phyloP scores from a whole-genome alignment of 495 filamentous ascomycete species.

The Lasiosphaeria miniovina region DNA sequence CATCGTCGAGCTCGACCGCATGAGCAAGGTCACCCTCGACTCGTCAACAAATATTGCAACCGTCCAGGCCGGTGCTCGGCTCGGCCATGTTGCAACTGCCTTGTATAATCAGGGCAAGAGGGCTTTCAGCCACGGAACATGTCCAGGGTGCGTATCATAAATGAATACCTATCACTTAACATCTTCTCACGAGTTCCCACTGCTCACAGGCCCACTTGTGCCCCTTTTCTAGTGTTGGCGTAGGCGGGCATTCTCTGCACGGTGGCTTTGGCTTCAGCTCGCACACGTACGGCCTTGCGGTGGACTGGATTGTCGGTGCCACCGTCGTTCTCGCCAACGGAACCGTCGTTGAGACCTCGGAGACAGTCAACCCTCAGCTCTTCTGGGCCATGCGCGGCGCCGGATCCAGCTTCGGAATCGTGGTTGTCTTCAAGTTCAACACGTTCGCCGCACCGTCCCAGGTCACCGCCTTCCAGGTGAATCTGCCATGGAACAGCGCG shows the following conservation, averaged over 20 bases:
- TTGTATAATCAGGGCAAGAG: constrained; percentile 40
- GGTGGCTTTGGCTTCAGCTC: constrained; percentile 47
- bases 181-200: not conserved
- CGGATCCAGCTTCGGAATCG: constrained; percentile 43
- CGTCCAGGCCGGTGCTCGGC: constrained; percentile 36
- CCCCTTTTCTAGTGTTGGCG: constrained; percentile 34
- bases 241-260: constrained; percentile 44
- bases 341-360: constrained; percentile 36
- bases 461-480: constrained; percentile 39
- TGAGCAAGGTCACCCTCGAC: constrained; percentile 42
- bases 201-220: constrained; percentile 8
- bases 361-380: constrained; percentile 40
- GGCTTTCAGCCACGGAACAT: constrained; percentile 46
- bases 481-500: constrained; percentile 37
- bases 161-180: not conserved
- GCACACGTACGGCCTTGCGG: constrained; percentile 41
- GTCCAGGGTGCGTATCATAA: constrained; percentile 35
- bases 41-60: constrained; percentile 38
- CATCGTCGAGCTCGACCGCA: constrained; percentile 42
- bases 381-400: constrained; percentile 47
- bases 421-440: constrained; percentile 39
- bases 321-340: constrained; percentile 44
- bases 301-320: constrained; percentile 43
- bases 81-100: constrained; percentile 40
- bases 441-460: constrained; percentile 43